phyloP scores from a whole-genome alignment of 2,329 filamentous ascomycete species.

The Tolypocladium ovalisporum region DNA sequence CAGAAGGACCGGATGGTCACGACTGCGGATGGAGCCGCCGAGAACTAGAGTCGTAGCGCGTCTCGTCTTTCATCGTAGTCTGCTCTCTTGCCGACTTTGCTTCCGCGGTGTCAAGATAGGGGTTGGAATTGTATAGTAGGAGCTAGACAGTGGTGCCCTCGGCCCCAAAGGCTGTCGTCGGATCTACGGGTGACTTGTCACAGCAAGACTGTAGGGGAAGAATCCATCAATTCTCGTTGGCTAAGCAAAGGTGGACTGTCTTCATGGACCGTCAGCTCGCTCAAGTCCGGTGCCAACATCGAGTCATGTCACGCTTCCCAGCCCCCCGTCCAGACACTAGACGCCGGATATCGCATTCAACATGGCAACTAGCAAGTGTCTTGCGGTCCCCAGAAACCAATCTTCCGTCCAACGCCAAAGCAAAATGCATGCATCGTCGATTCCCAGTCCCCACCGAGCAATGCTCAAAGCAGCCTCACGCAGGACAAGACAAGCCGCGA shows the following conservation, averaged over 20 bases:
- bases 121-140: not conserved
- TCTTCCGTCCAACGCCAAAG: not conserved
- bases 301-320: not conserved
- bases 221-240: not conserved
- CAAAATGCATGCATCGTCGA: not conserved
- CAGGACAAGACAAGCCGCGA: too few relatives aligned
- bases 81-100: not conserved
- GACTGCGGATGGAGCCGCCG: not conserved
- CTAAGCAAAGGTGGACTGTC: not conserved
- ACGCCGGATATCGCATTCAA: not conserved
- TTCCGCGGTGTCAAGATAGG: not conserved
- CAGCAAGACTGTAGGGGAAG: not conserved
- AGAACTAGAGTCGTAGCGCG: not conserved
- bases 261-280: not conserved
- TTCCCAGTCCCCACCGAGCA: not conserved
- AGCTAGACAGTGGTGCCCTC: not conserved
- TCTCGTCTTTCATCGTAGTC: not conserved
- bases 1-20: conserved; percentile 8
- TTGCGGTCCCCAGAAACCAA: not conserved
- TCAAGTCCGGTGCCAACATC: not conserved
- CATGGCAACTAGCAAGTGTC: not conserved
- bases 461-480: not conserved
- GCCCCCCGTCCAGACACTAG: not conserved
- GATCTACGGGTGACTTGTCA: not conserved
- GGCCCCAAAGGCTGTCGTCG: not conserved